These are phyloP conservation scores for Spatholobus suberectus DNA, from an alignment of 306 rosid genomes.

Conservation along the genomic window DNA sequence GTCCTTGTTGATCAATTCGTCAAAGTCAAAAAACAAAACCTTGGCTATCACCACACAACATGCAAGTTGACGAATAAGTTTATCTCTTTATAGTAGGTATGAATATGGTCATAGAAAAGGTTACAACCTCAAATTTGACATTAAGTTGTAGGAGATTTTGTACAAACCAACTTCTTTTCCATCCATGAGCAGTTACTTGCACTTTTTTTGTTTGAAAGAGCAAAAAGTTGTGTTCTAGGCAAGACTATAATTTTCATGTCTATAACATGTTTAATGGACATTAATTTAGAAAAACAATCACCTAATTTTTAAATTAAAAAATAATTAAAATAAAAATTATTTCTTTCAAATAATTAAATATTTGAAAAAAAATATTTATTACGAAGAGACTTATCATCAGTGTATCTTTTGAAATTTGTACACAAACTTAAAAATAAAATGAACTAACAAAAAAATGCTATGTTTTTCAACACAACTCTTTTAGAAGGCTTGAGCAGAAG, in stretches of 20 bases:
- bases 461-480: too few relatives aligned
- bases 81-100: not conserved
- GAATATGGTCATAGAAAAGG: not conserved
- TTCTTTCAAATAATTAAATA: not conserved
- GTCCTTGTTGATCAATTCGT: not conserved
- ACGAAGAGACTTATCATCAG: not conserved
- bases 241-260: not conserved
- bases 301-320: not conserved
- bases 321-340: not conserved
- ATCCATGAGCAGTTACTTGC: not conserved
- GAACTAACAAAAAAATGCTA: not conserved
- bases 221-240: not conserved
- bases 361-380: not conserved
- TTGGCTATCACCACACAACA: not conserved
- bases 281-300: not conserved
- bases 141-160: not conserved
- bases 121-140: not conserved
- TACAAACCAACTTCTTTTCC: not conserved
- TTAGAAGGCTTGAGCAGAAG: too few relatives aligned
- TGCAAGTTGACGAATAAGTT: not conserved
- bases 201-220: not conserved
- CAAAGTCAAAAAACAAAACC: not conserved
- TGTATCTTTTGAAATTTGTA: not conserved
- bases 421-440: not conserved
- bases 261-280: not conserved